Evolutionary conservation across 352 stramenopile genomes (phyloP).

Genomic region (Globisporangium barbulae): DNA sequence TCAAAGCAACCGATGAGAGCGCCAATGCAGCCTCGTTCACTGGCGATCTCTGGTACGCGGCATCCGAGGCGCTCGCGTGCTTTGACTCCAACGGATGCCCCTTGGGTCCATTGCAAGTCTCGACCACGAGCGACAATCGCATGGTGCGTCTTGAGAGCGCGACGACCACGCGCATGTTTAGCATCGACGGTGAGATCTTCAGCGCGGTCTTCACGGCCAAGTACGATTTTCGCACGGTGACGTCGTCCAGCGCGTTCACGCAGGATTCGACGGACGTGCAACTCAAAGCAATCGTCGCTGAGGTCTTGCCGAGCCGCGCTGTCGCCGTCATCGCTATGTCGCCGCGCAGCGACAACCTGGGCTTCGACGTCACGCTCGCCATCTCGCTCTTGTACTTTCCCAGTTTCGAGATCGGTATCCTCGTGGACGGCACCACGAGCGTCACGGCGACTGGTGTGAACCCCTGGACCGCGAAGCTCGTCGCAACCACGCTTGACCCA

Average conservation of each 20-base stretch:
- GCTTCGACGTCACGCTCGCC: conserved; percentile 11
- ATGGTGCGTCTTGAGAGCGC: conserved; percentile 20
- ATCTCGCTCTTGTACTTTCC: conserved; percentile 14
- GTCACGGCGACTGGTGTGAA: neutral
- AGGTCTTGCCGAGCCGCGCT: conserved; percentile 13
- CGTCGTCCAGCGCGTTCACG: conserved; percentile 11
- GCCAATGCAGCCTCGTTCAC: neutral
- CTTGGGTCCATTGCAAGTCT: conserved; percentile 18
- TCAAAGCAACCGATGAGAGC: neutral
- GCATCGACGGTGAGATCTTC: conserved; percentile 10
- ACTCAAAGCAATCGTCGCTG: conserved; percentile 7
- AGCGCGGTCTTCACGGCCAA: conserved; percentile 16
- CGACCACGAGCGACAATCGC: neutral
- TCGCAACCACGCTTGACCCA: neutral
- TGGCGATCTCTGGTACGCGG: conserved; percentile 22
- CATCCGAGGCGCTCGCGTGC: conserved; percentile 18
- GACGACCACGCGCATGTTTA: conserved; percentile 4
- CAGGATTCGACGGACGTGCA: conserved; percentile 8
- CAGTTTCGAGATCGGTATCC: neutral
- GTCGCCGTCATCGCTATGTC: neutral
- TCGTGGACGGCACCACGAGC: neutral
- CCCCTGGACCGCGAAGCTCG: conserved; percentile 2
- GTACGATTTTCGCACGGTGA: conserved; percentile 18
- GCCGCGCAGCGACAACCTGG: neutral
- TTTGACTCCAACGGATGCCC: conserved; percentile 22